Conservation (phyloP, 202 grass and related monocot species). For the Elaeis oleifera region DNA sequence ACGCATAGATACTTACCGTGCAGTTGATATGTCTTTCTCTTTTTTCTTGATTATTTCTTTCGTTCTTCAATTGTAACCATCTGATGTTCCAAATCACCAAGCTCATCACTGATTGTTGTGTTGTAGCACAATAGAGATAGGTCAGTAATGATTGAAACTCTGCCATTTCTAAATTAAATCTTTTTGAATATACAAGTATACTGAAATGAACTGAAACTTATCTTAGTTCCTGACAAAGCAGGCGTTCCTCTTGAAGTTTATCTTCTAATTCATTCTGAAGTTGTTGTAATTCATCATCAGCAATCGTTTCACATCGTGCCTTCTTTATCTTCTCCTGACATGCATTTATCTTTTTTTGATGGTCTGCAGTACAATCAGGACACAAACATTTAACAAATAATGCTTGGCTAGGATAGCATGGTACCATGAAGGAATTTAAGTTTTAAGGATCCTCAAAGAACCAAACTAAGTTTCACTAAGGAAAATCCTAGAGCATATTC, state of each 20-base stretch:
- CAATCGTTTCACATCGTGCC: conserved; percentile 38
- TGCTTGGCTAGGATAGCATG: too few relatives aligned
- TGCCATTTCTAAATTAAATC: too few relatives aligned
- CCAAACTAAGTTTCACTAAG: too few relatives aligned
- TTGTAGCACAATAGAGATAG: conserved; percentile 15
- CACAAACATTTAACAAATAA: neutral
- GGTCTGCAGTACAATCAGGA: conserved; percentile 41
- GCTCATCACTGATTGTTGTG: conserved; percentile 49
- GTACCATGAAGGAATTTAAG: too few relatives aligned
- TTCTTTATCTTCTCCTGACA: conserved; percentile 49
- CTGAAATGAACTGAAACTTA: conserved; percentile 36
- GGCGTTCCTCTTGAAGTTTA: conserved; percentile 35
- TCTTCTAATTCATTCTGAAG: conserved; percentile 49
- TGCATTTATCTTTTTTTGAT: conserved; percentile 33
- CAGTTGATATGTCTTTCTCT: conserved; percentile 45
- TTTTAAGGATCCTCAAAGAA: too few relatives aligned
- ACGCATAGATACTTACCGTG: conserved; percentile 35
- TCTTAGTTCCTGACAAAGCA: conserved; percentile 65
- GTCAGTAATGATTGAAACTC: conserved; percentile 13
- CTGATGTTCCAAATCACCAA: conserved; percentile 44
- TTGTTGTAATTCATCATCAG: conserved; percentile 41
- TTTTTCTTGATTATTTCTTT: conserved; percentile 39
- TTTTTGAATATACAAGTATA: conserved; percentile 15
- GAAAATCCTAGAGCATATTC: too few relatives aligned
- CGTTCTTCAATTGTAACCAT: conserved; percentile 48